Conservation (phyloP, 164 flowering plant genomes). For the Aristolochia fimbriata region DNA sequence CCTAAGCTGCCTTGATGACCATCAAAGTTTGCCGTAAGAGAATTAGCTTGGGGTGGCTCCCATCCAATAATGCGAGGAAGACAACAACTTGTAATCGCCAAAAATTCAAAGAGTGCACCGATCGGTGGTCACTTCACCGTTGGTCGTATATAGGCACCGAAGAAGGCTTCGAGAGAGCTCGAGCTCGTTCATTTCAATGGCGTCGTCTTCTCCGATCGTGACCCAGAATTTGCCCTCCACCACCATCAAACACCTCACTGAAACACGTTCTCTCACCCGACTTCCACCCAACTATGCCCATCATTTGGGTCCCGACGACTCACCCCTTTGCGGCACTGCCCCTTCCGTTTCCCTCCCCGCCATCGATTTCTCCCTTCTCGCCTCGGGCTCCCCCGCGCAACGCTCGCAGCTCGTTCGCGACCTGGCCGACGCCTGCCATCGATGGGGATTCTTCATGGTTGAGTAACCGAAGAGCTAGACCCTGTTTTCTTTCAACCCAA, state of each 20-base stretch:
- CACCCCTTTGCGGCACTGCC: neutral
- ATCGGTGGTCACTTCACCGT: too few relatives aligned
- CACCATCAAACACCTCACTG: constrained; percentile 19
- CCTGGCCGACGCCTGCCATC: constrained; percentile 45
- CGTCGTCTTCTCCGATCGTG: neutral
- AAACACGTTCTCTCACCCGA: constrained; percentile 15
- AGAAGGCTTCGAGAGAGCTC: neutral
- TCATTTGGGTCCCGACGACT: neutral
- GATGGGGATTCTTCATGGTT: constrained; percentile 91
- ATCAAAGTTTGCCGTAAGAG: too few relatives aligned
- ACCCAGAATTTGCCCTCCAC: neutral
- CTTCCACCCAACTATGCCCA: constrained; percentile 23
- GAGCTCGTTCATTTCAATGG: neutral
- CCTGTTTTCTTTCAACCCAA: neutral
- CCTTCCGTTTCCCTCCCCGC: constrained; percentile 17
- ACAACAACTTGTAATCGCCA: too few relatives aligned
- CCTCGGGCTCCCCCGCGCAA: constrained; percentile 26
- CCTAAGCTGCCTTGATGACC: too few relatives aligned
- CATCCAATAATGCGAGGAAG: too few relatives aligned
- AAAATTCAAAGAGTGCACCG: too few relatives aligned
- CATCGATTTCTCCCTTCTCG: constrained; percentile 33
- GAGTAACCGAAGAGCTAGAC: neutral
- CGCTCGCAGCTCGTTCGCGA: constrained; percentile 34
- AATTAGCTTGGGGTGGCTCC: too few relatives aligned
- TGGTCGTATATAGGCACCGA: too few relatives aligned